Evolutionary conservation across 305 asterid species (phyloP).

Genomic region (Coffea humblotiana): DNA sequence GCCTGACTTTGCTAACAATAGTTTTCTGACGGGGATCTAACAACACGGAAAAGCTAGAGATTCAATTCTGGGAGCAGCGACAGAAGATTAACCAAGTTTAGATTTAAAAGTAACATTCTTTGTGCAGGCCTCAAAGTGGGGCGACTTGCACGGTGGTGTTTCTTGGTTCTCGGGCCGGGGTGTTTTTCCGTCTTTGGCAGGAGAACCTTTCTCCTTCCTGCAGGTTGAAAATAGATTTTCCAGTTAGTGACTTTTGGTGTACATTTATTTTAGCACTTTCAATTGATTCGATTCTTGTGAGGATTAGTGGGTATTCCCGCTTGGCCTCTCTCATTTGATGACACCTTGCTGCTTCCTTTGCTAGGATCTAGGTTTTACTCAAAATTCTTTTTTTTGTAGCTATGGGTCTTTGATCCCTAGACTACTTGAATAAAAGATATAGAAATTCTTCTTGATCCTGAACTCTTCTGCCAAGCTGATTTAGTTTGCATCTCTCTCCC

Average conservation of each 20-base stretch:
- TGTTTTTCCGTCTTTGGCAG: constrained; percentile 57
- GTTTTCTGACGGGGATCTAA: constrained; percentile 50
- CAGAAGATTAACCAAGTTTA: constrained; percentile 47
- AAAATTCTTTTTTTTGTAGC: constrained; percentile 44
- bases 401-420: constrained; percentile 30
- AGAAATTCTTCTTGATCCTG: constrained; percentile 7
- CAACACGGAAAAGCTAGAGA: constrained; percentile 49
- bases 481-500: neutral
- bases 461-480: neutral
- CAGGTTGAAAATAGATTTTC: constrained; percentile 38
- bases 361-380: constrained; percentile 37
- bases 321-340: constrained; percentile 30
- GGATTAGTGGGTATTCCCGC: constrained; percentile 37
- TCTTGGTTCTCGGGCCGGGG: constrained; percentile 58
- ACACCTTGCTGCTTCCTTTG: constrained; percentile 50
- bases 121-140: constrained; percentile 71
- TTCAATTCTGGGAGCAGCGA: constrained; percentile 43
- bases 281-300: constrained; percentile 36
- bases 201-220: constrained; percentile 50
- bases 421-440: constrained; percentile 42
- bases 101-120: constrained; percentile 52
- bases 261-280: constrained; percentile 42
- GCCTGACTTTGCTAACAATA: constrained; percentile 56
- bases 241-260: constrained; percentile 41
- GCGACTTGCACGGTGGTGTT: constrained; percentile 51